Evolutionary conservation across 805 yeast species (phyloP), one percentile per base, ranked within the genome.

Genomic region (Isabelozyma heimii): DNA sequence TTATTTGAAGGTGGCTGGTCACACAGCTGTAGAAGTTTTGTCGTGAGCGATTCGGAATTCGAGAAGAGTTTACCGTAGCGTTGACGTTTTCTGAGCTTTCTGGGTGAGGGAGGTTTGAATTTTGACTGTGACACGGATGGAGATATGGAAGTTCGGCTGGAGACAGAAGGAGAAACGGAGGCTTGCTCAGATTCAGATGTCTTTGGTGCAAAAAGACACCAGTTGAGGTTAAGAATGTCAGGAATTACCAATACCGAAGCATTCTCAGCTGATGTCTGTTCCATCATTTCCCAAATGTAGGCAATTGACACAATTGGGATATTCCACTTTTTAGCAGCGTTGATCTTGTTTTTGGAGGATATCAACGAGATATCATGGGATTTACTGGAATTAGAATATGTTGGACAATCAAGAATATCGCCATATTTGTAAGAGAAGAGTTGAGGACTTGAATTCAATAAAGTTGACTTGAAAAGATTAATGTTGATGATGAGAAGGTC

Each of bases 291-390:
- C 80, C 85, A 82, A 4, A 84, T 47, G 52, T 72, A 84, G 0
- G 81, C 77, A 1, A 78, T 50, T 0, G 86, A 76, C 0, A 81
- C 77, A n/a, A 84, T 76, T 0, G 89, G 88, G 10, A 83, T 75
- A 28, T 65, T 59, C 80, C 86, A 79, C 30, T 66, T 66, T 50
- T 80, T 81, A 1, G 87, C 84, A 30, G 86, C 87, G 45, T 69
- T 67, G 43, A 84, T 73, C 55, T 84, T 84, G 48, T 73, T 78
- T 47, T 70, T 77, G 3, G 85, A 73, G 1, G 84, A 72, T 8
- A 72, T 60, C 2, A 67, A 48, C 35, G 73, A 60, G 17, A 73
- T 72, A 10, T 70, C 63, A 16, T 56, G 52, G n/a, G 59, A 49
- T 15, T 51, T 57, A 37, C 72, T 74, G 10, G 66, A 60, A 28